Evolutionary conservation across 306 rosid genomes (phyloP).

Genomic region (Argentina anserina): DNA sequence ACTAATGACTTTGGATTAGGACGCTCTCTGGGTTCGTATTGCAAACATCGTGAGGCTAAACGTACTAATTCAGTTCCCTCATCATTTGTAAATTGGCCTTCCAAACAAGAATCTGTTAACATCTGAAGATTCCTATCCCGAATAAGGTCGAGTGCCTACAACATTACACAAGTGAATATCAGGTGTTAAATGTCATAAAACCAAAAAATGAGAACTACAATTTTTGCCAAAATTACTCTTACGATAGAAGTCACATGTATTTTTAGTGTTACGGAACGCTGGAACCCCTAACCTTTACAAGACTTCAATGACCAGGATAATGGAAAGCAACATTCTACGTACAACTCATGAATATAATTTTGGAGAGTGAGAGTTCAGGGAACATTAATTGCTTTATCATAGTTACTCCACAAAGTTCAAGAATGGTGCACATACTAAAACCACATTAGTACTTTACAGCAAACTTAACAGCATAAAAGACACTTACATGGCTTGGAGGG

Average conservation of each 20-base stretch:
- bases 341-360: not conserved
- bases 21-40: conserved; percentile 92
- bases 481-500: conserved; percentile 97
- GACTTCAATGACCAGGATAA: not conserved
- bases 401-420: not conserved
- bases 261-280: not conserved
- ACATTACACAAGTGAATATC: conserved; percentile 24
- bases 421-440: not conserved
- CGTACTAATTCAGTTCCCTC: conserved; percentile 94
- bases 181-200: conserved; percentile 25
- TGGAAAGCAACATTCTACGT: not conserved
- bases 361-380: not conserved
- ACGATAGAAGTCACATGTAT: not conserved
- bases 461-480: conserved; percentile 24
- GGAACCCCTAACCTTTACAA: not conserved
- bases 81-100: conserved; percentile 82
- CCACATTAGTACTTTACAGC: not conserved
- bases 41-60: conserved; percentile 84
- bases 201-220: not conserved
- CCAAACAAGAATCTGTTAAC: conserved; percentile 93
- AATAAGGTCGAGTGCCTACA: conserved; percentile 91
- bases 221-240: not conserved
- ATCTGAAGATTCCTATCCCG: conserved; percentile 81
- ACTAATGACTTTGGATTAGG: conserved; percentile 85
- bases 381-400: not conserved